Conservation (phyloP, 2,329 filamentous ascomycete species). For the Lachnellula cervina region DNA sequence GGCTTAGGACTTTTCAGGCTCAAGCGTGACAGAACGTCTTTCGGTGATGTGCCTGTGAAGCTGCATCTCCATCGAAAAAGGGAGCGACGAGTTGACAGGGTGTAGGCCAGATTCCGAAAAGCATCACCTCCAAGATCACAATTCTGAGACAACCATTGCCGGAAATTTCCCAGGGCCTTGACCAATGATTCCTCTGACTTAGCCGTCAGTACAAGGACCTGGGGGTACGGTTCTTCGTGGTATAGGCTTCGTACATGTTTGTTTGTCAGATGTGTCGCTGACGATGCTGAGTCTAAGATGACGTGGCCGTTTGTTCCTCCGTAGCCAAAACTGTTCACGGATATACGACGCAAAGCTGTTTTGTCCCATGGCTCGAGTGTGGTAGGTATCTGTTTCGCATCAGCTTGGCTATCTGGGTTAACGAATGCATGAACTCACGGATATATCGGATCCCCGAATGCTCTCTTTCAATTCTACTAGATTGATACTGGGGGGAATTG, state of each 20-base stretch:
- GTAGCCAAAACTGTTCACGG: conserved; percentile 34
- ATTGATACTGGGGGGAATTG: conserved; percentile 15
- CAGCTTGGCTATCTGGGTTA: no score
- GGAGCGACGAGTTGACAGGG: conserved; percentile 11
- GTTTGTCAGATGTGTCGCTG: neutral
- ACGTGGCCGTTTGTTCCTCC: conserved; percentile 45
- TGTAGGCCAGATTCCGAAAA: conserved; percentile 11
- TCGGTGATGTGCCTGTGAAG: neutral
- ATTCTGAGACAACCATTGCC: neutral
- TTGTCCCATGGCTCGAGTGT: conserved; percentile 1
- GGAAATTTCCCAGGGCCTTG: neutral
- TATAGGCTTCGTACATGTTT: neutral
- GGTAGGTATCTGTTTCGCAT: no score
- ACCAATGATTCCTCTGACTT: neutral
- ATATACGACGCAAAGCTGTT: conserved; percentile 5
- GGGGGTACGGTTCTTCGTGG: neutral
- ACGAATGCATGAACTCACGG: no score
- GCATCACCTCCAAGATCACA: neutral
- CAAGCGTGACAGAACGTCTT: neutral
- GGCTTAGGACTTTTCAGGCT: neutral
- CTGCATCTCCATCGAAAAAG: conserved; percentile 9
- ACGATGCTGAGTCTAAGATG: conserved; percentile 26
- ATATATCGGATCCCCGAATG: conserved; percentile 2
- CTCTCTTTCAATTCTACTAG: conserved; percentile 32
- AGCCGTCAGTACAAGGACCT: neutral